Evolutionary conservation across 1,139 yeast genomes (phyloP), one percentile per base, ranked within the genome.

Genomic region (Suhomyces ambrosiae): DNA sequence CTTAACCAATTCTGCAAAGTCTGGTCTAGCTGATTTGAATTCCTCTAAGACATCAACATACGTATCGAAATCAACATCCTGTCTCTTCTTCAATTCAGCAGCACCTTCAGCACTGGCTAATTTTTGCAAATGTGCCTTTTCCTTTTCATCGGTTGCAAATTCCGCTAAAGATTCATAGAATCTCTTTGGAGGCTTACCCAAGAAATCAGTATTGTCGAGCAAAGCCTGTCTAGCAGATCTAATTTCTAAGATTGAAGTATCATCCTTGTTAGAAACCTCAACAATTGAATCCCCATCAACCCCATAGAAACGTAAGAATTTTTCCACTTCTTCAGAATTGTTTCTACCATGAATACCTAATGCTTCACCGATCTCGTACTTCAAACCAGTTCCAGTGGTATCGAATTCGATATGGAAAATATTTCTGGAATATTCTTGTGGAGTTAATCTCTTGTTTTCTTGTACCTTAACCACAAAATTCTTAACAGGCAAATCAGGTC

Each of bases 351-450:
- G 97, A 43, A 92, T 80, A 56, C 97, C 98, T 46, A 92, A 78
- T 7, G 97, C 96, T 70, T 92, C 98, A 60, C 98, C 98, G 58
- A 92, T 86, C 47, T 82, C 94, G 60, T 92, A 92, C 37, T 80
- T 87, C 60, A 92, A 74, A 19, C 95, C 97, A 28, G 97, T 89
- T 36, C 95, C 95, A 34, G 90, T 67, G 53, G 82, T 77, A 60
- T 92, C 98, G 52, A 92, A 87, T 66, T 92, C 97, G 53, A 92
- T 85, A 61, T 92, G 96, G 89, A 92, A 92, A 57, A 92, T 90
- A 64, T 92, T 86, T 70, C 98, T 86, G 44, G 87, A 87, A 62
- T 92, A 92, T 55, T 86, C 92, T 29, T 57, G 58, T 8, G 97
- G 97, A n/a, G 97, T 92, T 48, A 92, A 85, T 57, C 97, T 80